These are phyloP conservation scores for Vachellia collinsii DNA, from an alignment of 306 rosid species.

Conservation along the genomic window DNA sequence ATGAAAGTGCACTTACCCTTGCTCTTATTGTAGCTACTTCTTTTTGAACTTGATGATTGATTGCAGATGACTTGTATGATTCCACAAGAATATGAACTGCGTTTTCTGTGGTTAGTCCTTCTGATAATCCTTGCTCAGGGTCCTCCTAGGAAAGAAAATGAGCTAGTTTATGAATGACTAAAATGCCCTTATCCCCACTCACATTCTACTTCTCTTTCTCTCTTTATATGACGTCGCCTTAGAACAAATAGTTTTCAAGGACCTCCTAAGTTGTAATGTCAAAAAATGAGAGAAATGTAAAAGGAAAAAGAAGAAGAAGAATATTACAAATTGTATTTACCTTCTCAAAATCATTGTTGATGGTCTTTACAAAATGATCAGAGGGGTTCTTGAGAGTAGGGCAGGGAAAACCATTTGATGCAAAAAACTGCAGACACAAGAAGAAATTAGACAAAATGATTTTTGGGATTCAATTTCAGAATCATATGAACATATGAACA, in stretches of 20 bases:
- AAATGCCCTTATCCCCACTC: too few species aligned
- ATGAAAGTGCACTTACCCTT: constrained; percentile 25
- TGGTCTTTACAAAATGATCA: constrained; percentile 57
- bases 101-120: constrained; percentile 36
- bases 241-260: not conserved
- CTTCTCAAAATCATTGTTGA: constrained; percentile 60
- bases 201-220: too few species aligned
- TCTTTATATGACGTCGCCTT: too few species aligned
- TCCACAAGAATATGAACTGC: constrained; percentile 36
- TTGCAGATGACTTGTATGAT: constrained; percentile 39
- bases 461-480: not conserved
- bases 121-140: constrained; percentile 35
- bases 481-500: not conserved
- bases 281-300: not conserved
- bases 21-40: constrained; percentile 29
- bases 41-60: constrained; percentile 30
- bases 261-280: not conserved
- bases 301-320: not conserved
- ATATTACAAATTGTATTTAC: constrained; percentile 13
- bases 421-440: constrained; percentile 45
- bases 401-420: constrained; percentile 60
- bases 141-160: constrained; percentile 34
- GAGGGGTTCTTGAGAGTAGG: constrained; percentile 58
- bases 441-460: too few species aligned
- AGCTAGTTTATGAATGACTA: too few species aligned